Conservation (phyloP, 768 basidiomycete genomes). For the Mycena chlorophos region DNA sequence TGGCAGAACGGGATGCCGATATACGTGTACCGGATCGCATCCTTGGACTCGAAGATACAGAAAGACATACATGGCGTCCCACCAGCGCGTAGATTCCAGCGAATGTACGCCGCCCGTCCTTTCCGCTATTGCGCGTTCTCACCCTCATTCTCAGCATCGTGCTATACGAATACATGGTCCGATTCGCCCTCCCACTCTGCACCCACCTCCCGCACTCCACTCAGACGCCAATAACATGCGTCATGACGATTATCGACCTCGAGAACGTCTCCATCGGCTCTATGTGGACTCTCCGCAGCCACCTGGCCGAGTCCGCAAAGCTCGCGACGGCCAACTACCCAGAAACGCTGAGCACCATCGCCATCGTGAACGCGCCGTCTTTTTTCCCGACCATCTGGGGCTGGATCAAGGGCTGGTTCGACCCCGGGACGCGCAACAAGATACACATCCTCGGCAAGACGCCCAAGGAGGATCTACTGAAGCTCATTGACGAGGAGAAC, state of each 20-base stretch:
- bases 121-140: neutral
- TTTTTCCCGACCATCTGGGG: slow-evolving; percentile 85
- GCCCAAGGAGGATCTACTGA: slow-evolving; percentile 50
- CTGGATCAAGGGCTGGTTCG: slow-evolving; percentile 87
- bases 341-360: slow-evolving; percentile 68
- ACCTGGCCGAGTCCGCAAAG: slow-evolving; percentile 72
- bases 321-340: slow-evolving; percentile 82
- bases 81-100: slow-evolving; percentile 57
- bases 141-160: slow-evolving; percentile 46
- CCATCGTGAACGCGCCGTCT: slow-evolving; percentile 74
- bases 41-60: slow-evolving; percentile 51
- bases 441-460: slow-evolving; percentile 72
- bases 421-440: slow-evolving; percentile 75
- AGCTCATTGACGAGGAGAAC: slow-evolving; percentile 44
- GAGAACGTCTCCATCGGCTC: slow-evolving; percentile 55
- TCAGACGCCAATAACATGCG: slow-evolving; percentile 58
- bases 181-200: slow-evolving; percentile 67
- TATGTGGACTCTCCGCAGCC: slow-evolving; percentile 70
- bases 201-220: slow-evolving; percentile 55
- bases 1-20: slow-evolving; percentile 71
- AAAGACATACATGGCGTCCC: slow-evolving; percentile 60
- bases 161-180: slow-evolving; percentile 66
- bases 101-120: slow-evolving; percentile 54
- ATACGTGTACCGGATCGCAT: slow-evolving; percentile 75
- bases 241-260: slow-evolving; percentile 75